phyloP scores from a whole-genome alignment of 2,329 filamentous ascomycete species.

The Aspergillus aculeatus region DNA sequence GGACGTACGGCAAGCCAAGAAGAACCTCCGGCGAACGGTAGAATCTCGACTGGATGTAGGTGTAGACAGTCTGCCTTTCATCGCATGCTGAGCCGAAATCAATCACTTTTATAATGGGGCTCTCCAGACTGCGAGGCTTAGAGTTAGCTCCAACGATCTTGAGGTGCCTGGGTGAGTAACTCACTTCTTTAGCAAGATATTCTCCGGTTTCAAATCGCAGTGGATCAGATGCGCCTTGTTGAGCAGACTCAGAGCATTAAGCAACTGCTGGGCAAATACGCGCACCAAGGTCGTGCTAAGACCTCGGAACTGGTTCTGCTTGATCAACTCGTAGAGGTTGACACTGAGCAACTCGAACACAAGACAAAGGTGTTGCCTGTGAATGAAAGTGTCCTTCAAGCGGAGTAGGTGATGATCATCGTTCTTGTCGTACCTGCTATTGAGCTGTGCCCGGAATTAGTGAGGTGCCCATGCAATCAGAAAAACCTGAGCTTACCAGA shows the following conservation, averaged over 20 bases:
- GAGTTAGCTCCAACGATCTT: background rate
- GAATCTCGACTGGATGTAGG: constrained; percentile 97
- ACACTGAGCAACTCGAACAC: constrained; percentile 96
- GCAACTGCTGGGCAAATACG: constrained; percentile 93
- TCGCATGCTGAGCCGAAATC: constrained; percentile 99
- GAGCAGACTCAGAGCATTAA: constrained; percentile 86
- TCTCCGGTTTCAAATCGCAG: constrained; percentile 97
- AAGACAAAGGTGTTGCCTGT: constrained; percentile 91
- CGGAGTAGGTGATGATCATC: constrained; percentile 95
- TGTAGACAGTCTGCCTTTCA: constrained; percentile 97
- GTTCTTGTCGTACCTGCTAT: constrained; percentile 98
- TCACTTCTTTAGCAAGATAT: constrained; percentile 92
- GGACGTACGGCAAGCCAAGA: constrained; percentile 72
- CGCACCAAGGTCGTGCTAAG: constrained; percentile 94
- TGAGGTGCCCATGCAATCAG: constrained; percentile 1
- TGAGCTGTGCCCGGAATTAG: constrained; percentile 62
- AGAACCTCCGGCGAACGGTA: constrained; percentile 96
- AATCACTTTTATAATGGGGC: constrained; percentile 99
- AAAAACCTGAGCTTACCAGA: constrained; percentile 59
- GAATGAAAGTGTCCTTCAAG: constrained; percentile 97
- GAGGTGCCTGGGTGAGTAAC: constrained; percentile 21
- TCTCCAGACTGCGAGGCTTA: constrained; percentile 67
- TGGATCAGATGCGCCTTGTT: constrained; percentile 97
- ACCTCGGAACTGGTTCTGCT: constrained; percentile 98
- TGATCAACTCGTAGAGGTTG: constrained; percentile 97